A percentile compares a stretch with the other conserved stretches of the same genome.
phyloP scores from a whole-genome alignment of 257 asterid species.

The Fraxinus excelsior region DNA sequence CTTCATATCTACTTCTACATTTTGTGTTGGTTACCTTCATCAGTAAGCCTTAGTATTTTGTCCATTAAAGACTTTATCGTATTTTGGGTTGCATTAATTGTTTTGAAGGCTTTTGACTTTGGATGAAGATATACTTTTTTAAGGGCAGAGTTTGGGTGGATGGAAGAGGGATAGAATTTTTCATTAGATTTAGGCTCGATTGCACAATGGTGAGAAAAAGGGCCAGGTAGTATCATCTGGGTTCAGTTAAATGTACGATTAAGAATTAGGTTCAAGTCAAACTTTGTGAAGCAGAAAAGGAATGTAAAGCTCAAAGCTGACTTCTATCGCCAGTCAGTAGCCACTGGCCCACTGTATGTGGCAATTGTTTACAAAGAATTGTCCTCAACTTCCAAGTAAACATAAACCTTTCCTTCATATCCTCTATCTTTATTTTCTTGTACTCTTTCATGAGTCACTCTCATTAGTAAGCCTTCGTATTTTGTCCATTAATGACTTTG shows the following conservation, averaged over 20 bases:
- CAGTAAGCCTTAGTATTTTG: neutral
- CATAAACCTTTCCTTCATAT: neutral
- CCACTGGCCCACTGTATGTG: neutral
- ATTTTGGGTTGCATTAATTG: neutral
- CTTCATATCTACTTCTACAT: neutral
- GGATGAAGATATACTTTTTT: neutral
- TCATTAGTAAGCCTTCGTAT: neutral
- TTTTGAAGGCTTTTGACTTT: neutral
- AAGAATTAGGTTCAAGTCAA: neutral
- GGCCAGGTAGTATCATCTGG: neutral
- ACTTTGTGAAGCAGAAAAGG: too few species aligned
- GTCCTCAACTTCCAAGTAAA: neutral
- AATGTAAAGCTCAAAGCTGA: too few species aligned
- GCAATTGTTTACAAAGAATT: neutral
- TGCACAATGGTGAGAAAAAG: neutral
- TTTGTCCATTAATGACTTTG: neutral
- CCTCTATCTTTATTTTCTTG: neutral
- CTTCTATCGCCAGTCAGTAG: too few species aligned
- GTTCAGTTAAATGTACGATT: neutral
- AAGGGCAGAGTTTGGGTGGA: neutral
- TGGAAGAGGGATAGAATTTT: neutral
- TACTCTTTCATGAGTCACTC: neutral
- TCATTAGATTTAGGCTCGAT: neutral
- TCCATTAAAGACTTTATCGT: neutral
- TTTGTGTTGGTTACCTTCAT: neutral